Percentiles rank a stretch among this genome's conserved stretches.
These are phyloP conservation scores for Prototheca stagnorum DNA, from an alignment of 163 green algal species.

Conservation along the genomic window DNA sequence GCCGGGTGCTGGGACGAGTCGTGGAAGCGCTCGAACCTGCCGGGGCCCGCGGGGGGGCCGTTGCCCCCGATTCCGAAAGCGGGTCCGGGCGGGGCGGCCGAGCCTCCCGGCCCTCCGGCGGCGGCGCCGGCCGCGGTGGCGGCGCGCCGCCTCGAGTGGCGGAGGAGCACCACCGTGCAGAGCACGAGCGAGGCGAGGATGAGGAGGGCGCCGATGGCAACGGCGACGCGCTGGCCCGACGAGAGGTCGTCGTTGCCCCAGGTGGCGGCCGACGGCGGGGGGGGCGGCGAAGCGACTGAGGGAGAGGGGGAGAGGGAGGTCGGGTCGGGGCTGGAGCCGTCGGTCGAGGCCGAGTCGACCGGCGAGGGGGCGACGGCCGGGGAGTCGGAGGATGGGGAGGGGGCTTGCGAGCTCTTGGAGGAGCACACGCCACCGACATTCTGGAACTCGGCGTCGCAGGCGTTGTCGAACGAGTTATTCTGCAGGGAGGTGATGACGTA, in stretches of 20 bases:
- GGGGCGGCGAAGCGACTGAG: neutral
- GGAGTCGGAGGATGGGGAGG: neutral
- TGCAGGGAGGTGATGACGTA: neutral
- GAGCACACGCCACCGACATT: neutral
- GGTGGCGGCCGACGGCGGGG: neutral
- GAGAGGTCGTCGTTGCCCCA: neutral
- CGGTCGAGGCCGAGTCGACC: neutral
- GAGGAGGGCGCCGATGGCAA: too few species aligned
- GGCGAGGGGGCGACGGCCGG: neutral
- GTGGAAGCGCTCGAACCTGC: too few species aligned
- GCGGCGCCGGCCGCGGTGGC: too few species aligned
- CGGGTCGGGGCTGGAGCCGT: neutral
- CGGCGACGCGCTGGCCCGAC: too few species aligned
- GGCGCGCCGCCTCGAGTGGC: too few species aligned
- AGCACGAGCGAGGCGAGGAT: too few species aligned
- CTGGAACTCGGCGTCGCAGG: neutral
- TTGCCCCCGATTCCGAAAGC: too few species aligned
- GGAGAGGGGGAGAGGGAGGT: neutral
- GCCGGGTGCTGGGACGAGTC: too few species aligned
- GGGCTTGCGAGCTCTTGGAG: neutral
- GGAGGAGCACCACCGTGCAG: too few species aligned
- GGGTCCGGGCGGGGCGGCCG: too few species aligned
- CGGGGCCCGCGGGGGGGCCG: too few species aligned
- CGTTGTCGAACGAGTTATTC: constrained; percentile 2
- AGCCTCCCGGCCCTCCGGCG: too few species aligned